These are phyloP conservation scores for Scleroderma bovista DNA, from an alignment of 768 basidiomycete genomes.

Conservation along the genomic window DNA sequence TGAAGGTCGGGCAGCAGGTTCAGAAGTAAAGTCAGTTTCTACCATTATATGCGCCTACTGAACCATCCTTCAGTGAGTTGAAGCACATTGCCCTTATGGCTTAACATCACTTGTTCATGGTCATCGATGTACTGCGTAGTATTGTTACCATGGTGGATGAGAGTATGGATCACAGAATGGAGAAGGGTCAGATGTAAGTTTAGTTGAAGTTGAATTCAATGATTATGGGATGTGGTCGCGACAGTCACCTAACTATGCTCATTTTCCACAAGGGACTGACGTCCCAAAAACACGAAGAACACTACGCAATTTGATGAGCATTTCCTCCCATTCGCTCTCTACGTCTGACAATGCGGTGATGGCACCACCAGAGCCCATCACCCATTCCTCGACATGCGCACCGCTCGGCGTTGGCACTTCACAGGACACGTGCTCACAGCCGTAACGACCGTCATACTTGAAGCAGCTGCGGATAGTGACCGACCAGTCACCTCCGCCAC, in stretches of 20 bases:
- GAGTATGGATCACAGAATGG: neutral
- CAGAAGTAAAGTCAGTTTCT: constrained; percentile 51
- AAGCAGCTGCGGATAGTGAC: constrained; percentile 93
- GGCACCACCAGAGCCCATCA: constrained; percentile 89
- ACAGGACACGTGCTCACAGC: constrained; percentile 6
- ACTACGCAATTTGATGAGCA: constrained; percentile 79
- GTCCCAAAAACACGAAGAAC: constrained; percentile 61
- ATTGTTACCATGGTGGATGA: neutral
- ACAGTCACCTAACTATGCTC: too few relatives aligned
- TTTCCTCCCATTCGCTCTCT: constrained; percentile 91
- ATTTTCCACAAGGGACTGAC: constrained; percentile 19
- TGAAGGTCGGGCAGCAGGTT: constrained; percentile 90
- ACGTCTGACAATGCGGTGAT: constrained; percentile 90
- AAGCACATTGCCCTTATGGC: constrained; percentile 79
- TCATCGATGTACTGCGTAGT: neutral
- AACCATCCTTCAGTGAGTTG: constrained; percentile 51
- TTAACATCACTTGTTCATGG: constrained; percentile 26
- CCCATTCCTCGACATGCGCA: constrained; percentile 50
- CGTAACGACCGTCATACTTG: constrained; percentile 48
- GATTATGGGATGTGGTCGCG: constrained; percentile 2
- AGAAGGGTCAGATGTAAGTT: neutral
- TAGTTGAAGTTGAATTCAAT: constrained; percentile 36
- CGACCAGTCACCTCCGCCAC: constrained; percentile 88
- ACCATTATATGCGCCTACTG: constrained; percentile 4
- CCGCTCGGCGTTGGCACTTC: constrained; percentile 5